Percentiles rank a stretch among this genome's conserved stretches.
Evolutionary conservation across 495 filamentous ascomycete species (phyloP).

Genomic region (Aspergillus taichungensis): DNA sequence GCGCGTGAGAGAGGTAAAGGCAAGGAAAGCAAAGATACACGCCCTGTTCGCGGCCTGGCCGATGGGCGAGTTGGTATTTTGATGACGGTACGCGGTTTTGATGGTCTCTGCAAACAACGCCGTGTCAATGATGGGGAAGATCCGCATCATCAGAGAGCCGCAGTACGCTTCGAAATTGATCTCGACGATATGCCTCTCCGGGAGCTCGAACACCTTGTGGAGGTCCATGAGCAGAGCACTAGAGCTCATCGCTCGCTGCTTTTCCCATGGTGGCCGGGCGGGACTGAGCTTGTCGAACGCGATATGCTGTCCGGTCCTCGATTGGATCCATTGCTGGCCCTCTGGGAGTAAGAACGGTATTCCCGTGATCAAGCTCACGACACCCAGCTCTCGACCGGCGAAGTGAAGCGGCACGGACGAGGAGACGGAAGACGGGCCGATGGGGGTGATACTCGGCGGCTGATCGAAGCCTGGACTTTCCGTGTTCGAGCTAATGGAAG

Average conservation of each 20-base stretch:
- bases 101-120: conserved; percentile 36
- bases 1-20: conserved; percentile 25
- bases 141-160: conserved; percentile 23
- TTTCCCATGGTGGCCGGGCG: conserved; percentile 25
- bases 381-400: conserved; percentile 38
- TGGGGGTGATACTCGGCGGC: background rate
- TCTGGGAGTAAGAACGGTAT: conserved; percentile 38
- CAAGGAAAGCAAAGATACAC: conserved; percentile 39
- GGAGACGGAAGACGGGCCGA: conserved; percentile 12
- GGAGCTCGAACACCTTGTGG: conserved; percentile 21
- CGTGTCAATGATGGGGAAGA: conserved; percentile 36
- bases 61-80: conserved; percentile 3
- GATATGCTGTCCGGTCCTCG: conserved; percentile 35
- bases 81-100: conserved; percentile 27
- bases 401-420: conserved; percentile 38
- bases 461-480: background rate
- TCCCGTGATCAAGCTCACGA: conserved; percentile 36
- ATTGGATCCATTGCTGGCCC: conserved; percentile 37
- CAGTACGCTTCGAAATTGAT: conserved; percentile 17
- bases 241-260: conserved; percentile 20
- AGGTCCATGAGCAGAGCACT: conserved; percentile 18
- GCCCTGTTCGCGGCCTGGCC: conserved; percentile 24
- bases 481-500: background rate
- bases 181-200: conserved; percentile 14
- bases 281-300: conserved; percentile 28